Evolutionary conservation across 495 filamentous ascomycete genomes (phyloP), one percentile per base, ranked within the genome.

Genomic region (Talaromyces adpressus): DNA sequence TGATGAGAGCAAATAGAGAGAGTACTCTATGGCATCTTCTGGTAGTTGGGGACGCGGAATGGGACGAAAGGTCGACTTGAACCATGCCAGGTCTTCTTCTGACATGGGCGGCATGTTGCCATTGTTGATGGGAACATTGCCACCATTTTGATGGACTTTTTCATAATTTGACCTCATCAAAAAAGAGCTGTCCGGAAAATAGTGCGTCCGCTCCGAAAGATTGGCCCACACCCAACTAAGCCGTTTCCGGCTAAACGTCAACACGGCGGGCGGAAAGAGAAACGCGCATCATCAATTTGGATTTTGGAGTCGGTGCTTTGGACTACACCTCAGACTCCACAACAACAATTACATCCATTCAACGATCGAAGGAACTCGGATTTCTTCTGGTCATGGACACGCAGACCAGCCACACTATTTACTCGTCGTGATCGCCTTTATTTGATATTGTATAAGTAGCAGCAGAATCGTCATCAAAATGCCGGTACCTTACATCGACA

Each of bases 11-110:
- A 91, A 70, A 69, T 90, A 93, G 34, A 98, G 74, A 45, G 87
- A 82, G 73, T 97, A 98, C 72, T 95, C 90, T 59, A 96, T 85
- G 57, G 85, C 89, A 72, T 98, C 92, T 51, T 97, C 92, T 0
- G 94, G 86, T 1, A 96, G 81, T 51, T 80, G 74, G 20, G 81
- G 84, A 68, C 88, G 89, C 0, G 90, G 88, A 63, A 95, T 79
- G 18, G 77, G 75, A 63, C 65, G 77, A 47, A 81, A 81, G 1
- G 79, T 81, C 22, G 79, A 81, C 54, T 78, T 73, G 53, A 81
- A 80, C 79, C 79, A 81, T 47, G 74, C 77, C 23, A 80, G 64
- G 65, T 81, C 79, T 66, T 81, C 79, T 61, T 79, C 69, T 57
- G 73, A 75, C 73, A 75, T 76, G 32, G 77, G 78, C 57, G 76